Evolutionary conservation across 352 stramenopile genomes (phyloP).

Genomic region (Globisporangium nodosum): DNA sequence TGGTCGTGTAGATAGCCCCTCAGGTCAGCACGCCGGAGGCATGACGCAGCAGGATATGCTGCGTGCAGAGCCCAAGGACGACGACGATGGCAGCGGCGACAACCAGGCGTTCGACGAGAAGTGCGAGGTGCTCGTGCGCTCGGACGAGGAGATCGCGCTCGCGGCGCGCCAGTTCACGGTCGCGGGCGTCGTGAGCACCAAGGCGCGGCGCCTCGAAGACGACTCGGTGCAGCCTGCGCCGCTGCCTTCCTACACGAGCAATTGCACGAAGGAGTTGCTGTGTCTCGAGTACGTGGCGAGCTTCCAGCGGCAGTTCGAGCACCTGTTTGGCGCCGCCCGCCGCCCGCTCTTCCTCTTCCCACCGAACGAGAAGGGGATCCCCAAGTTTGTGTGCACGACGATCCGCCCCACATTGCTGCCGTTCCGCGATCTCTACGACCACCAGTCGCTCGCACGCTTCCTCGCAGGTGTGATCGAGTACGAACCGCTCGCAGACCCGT

Average conservation of each 20-base stretch:
- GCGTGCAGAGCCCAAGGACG: slow-evolving; percentile 48
- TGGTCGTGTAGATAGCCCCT: not conserved
- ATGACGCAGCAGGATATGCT: slow-evolving; percentile 28
- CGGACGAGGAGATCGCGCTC: slow-evolving; percentile 51
- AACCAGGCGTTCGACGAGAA: slow-evolving; percentile 34
- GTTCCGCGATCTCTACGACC: slow-evolving; percentile 90
- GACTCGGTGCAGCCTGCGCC: slow-evolving; percentile 26
- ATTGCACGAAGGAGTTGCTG: slow-evolving; percentile 88
- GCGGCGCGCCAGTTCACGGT: slow-evolving; percentile 67
- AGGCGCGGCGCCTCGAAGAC: slow-evolving; percentile 70
- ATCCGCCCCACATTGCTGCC: slow-evolving; percentile 91
- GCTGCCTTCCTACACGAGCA: slow-evolving; percentile 40
- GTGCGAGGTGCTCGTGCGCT: slow-evolving; percentile 45
- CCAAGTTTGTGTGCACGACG: slow-evolving; percentile 94
- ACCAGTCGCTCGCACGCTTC: slow-evolving; percentile 81
- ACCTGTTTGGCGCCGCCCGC: slow-evolving; percentile 71
- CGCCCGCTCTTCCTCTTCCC: slow-evolving; percentile 82
- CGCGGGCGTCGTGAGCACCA: slow-evolving; percentile 72
- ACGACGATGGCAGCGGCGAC: slow-evolving; percentile 2
- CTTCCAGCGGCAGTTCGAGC: slow-evolving; percentile 88
- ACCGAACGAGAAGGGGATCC: slow-evolving; percentile 88
- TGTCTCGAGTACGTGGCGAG: slow-evolving; percentile 92
- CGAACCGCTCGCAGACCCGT: slow-evolving; percentile 88
- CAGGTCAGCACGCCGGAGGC: not conserved
- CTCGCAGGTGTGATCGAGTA: slow-evolving; percentile 91